Evolutionary conservation across 164 flowering plant species (phyloP).

Genomic region (Magnolia sinica): DNA sequence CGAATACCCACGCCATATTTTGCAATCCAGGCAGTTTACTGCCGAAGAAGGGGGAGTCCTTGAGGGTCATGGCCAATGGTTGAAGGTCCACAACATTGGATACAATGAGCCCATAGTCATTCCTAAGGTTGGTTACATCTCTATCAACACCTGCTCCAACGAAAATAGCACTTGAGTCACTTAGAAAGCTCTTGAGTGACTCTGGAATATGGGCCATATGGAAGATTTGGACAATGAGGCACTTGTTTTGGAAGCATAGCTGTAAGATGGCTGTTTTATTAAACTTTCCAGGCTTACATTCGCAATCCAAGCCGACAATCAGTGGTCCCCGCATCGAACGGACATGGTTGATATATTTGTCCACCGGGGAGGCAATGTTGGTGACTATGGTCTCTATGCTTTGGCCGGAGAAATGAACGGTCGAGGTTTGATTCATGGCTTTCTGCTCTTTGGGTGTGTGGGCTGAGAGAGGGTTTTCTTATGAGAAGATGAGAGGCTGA

Average conservation of each 20-base stretch:
- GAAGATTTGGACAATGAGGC: slow-evolving; percentile 6
- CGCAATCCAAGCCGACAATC: slow-evolving; percentile 2
- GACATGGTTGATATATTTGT: slow-evolving; percentile 7
- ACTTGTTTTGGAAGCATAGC: not conserved
- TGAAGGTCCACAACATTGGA: not conserved
- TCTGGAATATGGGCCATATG: not conserved
- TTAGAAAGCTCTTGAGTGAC: not conserved
- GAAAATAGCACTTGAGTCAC: not conserved
- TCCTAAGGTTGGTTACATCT: not conserved
- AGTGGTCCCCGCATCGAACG: not conserved
- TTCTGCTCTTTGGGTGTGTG: no score
- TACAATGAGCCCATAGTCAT: not conserved
- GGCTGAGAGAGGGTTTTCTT: no score
- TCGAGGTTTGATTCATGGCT: no score
- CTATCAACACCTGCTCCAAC: not conserved
- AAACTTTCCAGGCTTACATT: not conserved
- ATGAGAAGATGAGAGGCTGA: no score
- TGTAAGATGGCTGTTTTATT: slow-evolving; percentile 8
- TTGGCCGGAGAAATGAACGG: slow-evolving; percentile 2
- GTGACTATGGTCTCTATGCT: slow-evolving; percentile 10
- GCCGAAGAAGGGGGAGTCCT: not conserved
- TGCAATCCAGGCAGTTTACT: not conserved
- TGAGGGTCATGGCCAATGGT: not conserved
- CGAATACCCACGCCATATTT: not conserved
- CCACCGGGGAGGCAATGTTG: slow-evolving; percentile 2